phyloP scores from a whole-genome alignment of 2,329 filamentous ascomycete genomes.

The Teratosphaeria gauchensis region DNA sequence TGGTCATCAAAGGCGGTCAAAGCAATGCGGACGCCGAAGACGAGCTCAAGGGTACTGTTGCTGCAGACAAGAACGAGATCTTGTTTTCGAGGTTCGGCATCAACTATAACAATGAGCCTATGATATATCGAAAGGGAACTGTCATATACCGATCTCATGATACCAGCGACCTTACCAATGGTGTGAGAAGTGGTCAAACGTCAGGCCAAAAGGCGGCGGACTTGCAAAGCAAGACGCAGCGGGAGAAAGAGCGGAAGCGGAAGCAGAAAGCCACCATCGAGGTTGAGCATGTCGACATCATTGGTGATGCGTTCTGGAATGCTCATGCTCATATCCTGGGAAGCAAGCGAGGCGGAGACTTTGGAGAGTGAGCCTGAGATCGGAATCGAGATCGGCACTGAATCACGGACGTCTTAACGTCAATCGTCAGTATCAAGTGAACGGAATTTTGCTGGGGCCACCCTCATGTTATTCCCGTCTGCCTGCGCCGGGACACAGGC shows the following conservation, averaged over 20 bases:
- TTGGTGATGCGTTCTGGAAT: constrained; percentile 91
- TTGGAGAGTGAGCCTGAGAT: constrained; percentile 5
- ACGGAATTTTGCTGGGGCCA: no score
- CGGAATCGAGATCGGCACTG: no score
- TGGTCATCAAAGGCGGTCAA: constrained; percentile 70
- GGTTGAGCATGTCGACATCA: constrained; percentile 83
- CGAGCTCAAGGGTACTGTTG: constrained; percentile 68
- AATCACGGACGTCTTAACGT: no score
- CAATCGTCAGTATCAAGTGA: no score
- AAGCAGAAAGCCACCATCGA: constrained; percentile 71
- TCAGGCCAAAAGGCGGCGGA: constrained; percentile 3
- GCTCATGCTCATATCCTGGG: constrained; percentile 62
- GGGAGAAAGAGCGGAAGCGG: constrained; percentile 73
- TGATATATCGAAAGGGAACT: constrained; percentile 89
- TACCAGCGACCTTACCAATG: constrained; percentile 21
- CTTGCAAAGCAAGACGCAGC: constrained; percentile 53
- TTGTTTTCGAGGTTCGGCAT: constrained; percentile 79
- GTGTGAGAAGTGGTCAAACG: not conserved
- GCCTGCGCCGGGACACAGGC: no score
- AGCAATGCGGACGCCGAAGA: constrained; percentile 70
- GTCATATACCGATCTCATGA: constrained; percentile 58
- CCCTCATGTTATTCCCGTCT: no score
- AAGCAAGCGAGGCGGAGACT: constrained; percentile 17
- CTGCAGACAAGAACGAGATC: constrained; percentile 91
- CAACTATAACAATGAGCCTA: constrained; percentile 95